These are phyloP conservation scores for Orbilia javanica DNA, from an alignment of 2,329 filamentous ascomycete species.

Conservation along the genomic window DNA sequence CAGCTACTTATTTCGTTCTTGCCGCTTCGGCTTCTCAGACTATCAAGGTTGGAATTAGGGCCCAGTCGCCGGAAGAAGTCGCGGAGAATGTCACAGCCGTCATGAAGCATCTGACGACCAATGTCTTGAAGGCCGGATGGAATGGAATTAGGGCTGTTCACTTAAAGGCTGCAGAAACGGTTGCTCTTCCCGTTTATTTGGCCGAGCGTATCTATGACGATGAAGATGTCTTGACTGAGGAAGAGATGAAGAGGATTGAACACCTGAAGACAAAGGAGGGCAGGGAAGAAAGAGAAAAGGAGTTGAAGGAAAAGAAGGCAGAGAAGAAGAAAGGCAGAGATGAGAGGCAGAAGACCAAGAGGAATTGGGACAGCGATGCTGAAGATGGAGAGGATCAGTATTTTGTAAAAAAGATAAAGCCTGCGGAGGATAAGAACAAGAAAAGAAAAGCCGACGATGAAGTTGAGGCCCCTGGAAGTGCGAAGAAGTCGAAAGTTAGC, in stretches of 20 bases:
- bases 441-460: constrained; percentile 57
- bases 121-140: constrained; percentile 85
- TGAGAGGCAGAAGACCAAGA: constrained; percentile 57
- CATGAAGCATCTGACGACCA: constrained; percentile 70
- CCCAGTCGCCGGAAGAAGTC: constrained; percentile 80
- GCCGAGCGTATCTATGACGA: constrained; percentile 92
- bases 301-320: constrained; percentile 68
- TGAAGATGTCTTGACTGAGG: constrained; percentile 75
- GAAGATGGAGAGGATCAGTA: constrained; percentile 52
- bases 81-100: constrained; percentile 84
- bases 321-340: constrained; percentile 63
- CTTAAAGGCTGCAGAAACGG: constrained; percentile 90
- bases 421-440: constrained; percentile 40
- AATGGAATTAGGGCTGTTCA: constrained; percentile 85
- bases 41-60: constrained; percentile 81
- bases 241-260: constrained; percentile 60
- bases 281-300: constrained; percentile 66
- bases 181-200: constrained; percentile 92
- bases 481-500: constrained; percentile 59
- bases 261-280: constrained; percentile 61
- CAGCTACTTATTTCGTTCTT: constrained; percentile 83
- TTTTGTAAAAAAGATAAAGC: constrained; percentile 35
- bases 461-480: constrained; percentile 49
- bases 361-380: constrained; percentile 55
- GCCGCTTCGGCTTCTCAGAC: constrained; percentile 82